Evolutionary conservation across 2,329 filamentous ascomycete species (phyloP).

Genomic region (Cryphonectria japonica): DNA sequence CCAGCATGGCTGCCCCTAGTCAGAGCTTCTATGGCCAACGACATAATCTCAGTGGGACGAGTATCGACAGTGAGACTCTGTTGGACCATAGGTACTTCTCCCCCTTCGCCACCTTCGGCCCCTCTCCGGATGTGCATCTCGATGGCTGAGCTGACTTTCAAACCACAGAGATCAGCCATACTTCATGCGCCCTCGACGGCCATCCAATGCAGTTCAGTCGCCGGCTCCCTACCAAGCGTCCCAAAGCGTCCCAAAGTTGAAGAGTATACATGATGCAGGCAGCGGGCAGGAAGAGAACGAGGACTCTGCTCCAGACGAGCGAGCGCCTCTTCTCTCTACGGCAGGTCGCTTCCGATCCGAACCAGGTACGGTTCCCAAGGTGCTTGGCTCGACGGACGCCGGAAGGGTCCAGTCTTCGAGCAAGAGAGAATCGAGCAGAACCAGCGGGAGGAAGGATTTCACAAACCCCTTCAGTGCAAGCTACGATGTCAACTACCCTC

Average conservation of each 20-base stretch:
- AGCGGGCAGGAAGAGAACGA: conserved; percentile 55
- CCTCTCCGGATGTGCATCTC: background rate
- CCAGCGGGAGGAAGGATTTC: conserved; percentile 51
- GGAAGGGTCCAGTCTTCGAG: conserved; percentile 41
- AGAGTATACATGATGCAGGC: conserved; percentile 39
- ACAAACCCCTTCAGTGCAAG: conserved; percentile 34
- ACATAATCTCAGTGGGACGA: conserved; percentile 76
- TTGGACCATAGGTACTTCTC: conserved; percentile 76
- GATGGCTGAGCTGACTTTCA: conserved; percentile 30
- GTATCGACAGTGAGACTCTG: conserved; percentile 85
- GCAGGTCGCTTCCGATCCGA: conserved; percentile 44
- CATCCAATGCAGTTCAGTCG: conserved; percentile 52
- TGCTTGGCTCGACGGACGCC: conserved; percentile 50
- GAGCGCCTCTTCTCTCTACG: conserved; percentile 56
- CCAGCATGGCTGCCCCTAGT: conserved; percentile 33
- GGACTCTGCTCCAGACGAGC: conserved; percentile 51
- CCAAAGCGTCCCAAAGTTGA: conserved; percentile 34
- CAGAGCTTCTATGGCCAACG: conserved; percentile 55
- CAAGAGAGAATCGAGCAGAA: conserved; percentile 54
- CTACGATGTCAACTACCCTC: conserved; percentile 71
- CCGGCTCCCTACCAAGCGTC: conserved; percentile 36
- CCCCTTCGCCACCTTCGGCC: background rate
- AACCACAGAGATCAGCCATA: conserved; percentile 58
- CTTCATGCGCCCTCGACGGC: conserved; percentile 65
- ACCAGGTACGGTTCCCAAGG: conserved; percentile 33